These are phyloP conservation scores for Aphelidium insulamus DNA, from an alignment of 371 early-diverging fungal species.

Conservation along the genomic window DNA sequence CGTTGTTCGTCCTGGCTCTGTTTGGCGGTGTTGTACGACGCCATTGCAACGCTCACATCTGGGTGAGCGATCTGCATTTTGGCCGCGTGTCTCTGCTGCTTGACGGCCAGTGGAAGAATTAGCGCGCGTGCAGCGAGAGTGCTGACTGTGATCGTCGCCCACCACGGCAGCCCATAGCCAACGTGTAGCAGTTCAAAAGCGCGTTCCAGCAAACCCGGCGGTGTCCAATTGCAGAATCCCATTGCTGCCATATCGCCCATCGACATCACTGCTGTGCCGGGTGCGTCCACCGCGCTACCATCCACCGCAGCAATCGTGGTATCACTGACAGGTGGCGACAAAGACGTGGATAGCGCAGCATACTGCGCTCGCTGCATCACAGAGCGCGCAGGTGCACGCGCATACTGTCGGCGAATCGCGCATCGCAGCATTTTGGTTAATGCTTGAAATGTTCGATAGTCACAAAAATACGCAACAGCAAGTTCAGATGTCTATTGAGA, in stretches of 20 bases:
- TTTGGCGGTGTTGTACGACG: constrained; percentile 31
- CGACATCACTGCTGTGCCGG: constrained; percentile 28
- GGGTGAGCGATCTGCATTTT: constrained; percentile 52
- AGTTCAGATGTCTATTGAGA: no score
- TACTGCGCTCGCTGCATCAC: no score
- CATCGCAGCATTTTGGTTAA: no score
- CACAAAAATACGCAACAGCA: no score
- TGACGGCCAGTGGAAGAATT: constrained; percentile 50
- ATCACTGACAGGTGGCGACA: no score
- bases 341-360: no score
- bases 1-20: constrained; percentile 29
- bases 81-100: constrained; percentile 45
- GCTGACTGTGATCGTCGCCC: constrained; percentile 52
- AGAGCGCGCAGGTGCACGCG: no score
- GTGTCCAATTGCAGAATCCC: constrained; percentile 49
- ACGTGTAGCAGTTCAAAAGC: constrained; percentile 58
- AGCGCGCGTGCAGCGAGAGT: constrained; percentile 46
- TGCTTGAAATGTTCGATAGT: no score
- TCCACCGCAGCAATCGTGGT: constrained; percentile 1
- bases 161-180: constrained; percentile 75
- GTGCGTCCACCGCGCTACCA: no score
- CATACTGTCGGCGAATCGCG: no score
- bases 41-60: constrained; percentile 37
- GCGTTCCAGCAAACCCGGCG: constrained; percentile 49
- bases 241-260: constrained; percentile 55